Evolutionary conservation across 129 eudicot genomes (phyloP).

Genomic region (Chrysanthemum seticuspe): DNA sequence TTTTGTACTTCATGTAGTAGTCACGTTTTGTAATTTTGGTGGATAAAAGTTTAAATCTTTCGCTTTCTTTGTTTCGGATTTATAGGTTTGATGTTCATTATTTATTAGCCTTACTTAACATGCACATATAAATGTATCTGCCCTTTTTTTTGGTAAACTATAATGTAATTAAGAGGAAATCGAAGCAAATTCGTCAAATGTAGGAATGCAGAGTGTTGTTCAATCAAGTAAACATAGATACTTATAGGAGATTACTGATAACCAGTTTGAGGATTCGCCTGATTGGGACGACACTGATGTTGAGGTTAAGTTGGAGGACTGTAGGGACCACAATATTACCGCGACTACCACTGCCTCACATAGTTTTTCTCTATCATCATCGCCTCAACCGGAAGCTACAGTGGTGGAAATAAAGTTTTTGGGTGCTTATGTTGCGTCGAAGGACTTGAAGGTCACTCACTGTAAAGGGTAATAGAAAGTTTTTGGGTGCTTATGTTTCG

Average conservation of each 20-base stretch:
- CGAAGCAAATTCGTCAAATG: no score
- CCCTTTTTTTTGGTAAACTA: no score
- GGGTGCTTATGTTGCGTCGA: constrained; percentile 84
- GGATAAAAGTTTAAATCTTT: no score
- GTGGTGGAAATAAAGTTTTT: constrained; percentile 51
- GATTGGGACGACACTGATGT: constrained; percentile 69
- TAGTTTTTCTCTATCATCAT: constrained; percentile 71
- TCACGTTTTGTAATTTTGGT: background rate
- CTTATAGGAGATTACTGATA: background rate
- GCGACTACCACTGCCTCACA: constrained; percentile 62
- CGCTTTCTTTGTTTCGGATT: no score
- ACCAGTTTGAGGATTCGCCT: constrained; percentile 75
- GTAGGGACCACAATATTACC: constrained; percentile 54
- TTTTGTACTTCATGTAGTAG: background rate
- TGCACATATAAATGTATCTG: no score
- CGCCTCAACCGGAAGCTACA: constrained; percentile 57
- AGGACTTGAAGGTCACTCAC: constrained; percentile 72
- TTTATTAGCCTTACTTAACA: no score
- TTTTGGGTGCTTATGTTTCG: no score
- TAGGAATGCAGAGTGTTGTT: no score
- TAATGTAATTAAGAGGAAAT: no score
- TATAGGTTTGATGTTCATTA: no score
- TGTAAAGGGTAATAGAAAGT: constrained; percentile 57
- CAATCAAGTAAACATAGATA: no score
- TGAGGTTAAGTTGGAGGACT: constrained; percentile 33